Percentiles rank a stretch among this genome's conserved stretches.
Conservation (phyloP, 306 rosid species). For the Acmispon strigosus region DNA sequence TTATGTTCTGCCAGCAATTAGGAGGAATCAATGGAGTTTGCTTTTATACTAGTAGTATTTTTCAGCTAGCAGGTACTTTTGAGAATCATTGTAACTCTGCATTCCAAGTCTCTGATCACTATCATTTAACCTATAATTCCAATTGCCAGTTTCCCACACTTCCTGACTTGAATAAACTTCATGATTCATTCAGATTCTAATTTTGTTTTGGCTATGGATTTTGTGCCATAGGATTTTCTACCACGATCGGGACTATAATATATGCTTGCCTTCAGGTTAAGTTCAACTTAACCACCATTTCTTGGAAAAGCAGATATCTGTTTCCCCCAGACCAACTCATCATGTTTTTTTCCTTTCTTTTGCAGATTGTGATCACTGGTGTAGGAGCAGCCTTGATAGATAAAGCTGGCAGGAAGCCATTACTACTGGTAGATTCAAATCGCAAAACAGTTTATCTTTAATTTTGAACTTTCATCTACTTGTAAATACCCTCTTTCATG, state of each 20-base stretch:
- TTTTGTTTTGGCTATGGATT: neutral
- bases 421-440: slow-evolving; percentile 48
- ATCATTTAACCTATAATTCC: neutral
- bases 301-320: neutral
- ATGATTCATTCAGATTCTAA: neutral
- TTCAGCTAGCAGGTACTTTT: slow-evolving; percentile 66
- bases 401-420: slow-evolving; percentile 79
- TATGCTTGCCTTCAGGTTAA: slow-evolving; percentile 75
- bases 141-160: neutral
- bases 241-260: slow-evolving; percentile 45
- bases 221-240: slow-evolving; percentile 55
- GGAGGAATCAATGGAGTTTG: slow-evolving; percentile 88
- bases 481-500: neutral
- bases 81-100: neutral
- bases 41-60: slow-evolving; percentile 72
- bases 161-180: slow-evolving; percentile 7
- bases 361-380: slow-evolving; percentile 59
- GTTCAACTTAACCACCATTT: neutral
- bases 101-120: neutral
- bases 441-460: neutral
- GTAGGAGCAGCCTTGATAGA: slow-evolving; percentile 60
- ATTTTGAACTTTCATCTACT: neutral
- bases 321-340: neutral
- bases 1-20: slow-evolving; percentile 86
- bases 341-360: slow-evolving; percentile 7